Base-by-base conservation (phyloP, 805 yeast species). In the Tetrapisispora phaffii region DNA sequence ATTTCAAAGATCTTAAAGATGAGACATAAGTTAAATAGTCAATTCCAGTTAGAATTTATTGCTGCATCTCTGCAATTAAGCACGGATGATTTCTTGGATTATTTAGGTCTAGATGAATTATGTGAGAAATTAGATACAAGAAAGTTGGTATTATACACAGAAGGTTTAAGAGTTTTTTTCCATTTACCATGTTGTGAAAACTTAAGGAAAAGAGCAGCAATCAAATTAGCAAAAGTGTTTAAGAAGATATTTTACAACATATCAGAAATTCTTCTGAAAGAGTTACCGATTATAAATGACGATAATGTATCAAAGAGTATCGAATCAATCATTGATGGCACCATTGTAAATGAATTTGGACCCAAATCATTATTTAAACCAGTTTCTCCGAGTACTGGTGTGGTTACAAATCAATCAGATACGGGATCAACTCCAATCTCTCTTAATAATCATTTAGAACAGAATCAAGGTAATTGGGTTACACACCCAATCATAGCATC, bases 121-220 rank as follows among this genome's bases (percentile, higher is more conserved):
- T 41, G 48, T 15, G 46, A 43, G 28, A 36, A 44, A 8, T 35
- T 49, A 3, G 56, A 53, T 33, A 41, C 54, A 5, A 48, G 52
- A 26, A 54, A 60, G n/a, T 42, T 68, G 34, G 57, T 58, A 32
- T 56, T 69, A 34, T 59, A 66, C 13, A 62, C 65, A 2, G 71
- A 70, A 34, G 67, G 69, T 22, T 56, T 69, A 39, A 62, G 61
- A 50, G 50, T 62, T 4, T 65, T 63, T 33, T 62, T 66, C 34
- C 50, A 58, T 20, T 52, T 59, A 33, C 66, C 66, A 2, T 51
- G 58, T 16, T 51, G 61, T 31, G 53, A 52, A 16, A 48, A 42
- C n/a, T 41, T 58, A 4, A 54, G 57, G 28, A 55, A 57, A 17
- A 47, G 42, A n/a, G 47, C 62, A 20, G 56, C 69, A 6, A 32